Evolutionary conservation across 2,329 filamentous ascomycete genomes (phyloP), one percentile per base, ranked within the genome.

Genomic region (Mariannaea sp.): DNA sequence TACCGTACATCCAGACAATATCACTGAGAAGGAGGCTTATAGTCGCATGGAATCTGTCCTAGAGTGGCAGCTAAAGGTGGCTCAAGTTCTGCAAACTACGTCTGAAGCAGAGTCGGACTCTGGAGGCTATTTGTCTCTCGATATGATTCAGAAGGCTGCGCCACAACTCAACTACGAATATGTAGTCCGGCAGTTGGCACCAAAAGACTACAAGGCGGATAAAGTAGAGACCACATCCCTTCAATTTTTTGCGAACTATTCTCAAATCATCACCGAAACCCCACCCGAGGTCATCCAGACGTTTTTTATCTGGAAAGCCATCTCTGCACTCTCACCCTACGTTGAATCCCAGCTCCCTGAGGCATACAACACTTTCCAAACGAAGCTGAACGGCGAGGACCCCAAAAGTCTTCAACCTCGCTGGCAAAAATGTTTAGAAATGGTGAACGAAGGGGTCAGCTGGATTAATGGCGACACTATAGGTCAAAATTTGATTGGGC

Each of bases 251-350:
- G 76, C 80, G 44, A 79, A 81, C 7, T 66, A 89, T 1, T 80
- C 83, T 5, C 65, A 72, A 1, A 80, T 87, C 30, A 62, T 90
- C 16, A 69, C 75, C 1, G 70, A 77, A 3, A 82, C 82, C 1
- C 69, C 80, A 0, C 74, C 76, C 43, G 80, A 85, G 35, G 78
- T 81, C 0, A 65, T 90, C 2, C 78, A 84, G 56, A 74, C 77
- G n/a, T 89, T 85, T 64, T 77, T 89, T 55, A 68, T 82, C 19
- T 88, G 86, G 85, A 86, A 86, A 60, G 70, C 81, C 12, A 78
- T 89, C 10, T 75, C 82, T 42, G 67, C 72, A 2, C 82, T 82
- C 62, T 74, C 77, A 17, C 64, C 69, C 2, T 77, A 74, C 20
- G 75, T 90, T 22, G 81, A 89, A 51, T 79, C 82, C 12, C 77